Conservation (phyloP, 441 rosid genomes). For the Erysimum pusillum region DNA sequence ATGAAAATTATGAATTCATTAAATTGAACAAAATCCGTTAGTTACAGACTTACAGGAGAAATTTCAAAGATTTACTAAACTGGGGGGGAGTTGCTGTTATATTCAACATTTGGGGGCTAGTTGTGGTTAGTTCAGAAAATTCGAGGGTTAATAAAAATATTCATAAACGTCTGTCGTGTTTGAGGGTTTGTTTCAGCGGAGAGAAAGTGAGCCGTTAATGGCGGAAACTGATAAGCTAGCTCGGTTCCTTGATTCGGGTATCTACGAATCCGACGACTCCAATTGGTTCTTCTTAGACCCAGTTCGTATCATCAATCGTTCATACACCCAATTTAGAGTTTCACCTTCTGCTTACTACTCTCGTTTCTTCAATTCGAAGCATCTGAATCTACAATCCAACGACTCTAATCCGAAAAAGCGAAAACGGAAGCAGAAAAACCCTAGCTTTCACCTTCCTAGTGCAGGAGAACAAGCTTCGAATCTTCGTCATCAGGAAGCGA, state of each 20-base stretch:
- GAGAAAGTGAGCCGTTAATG: constrained; percentile 32
- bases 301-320: constrained; percentile 74
- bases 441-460: constrained; percentile 51
- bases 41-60: neutral
- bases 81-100: neutral
- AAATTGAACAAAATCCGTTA: constrained; percentile 3
- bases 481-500: constrained; percentile 76
- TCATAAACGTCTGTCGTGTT: neutral
- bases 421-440: constrained; percentile 60
- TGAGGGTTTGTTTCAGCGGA: constrained; percentile 9
- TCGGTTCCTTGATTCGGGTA: constrained; percentile 63
- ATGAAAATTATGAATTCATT: neutral
- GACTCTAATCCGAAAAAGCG: constrained; percentile 59
- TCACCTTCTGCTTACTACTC: constrained; percentile 75
- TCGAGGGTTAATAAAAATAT: constrained; percentile 13
- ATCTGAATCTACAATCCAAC: constrained; percentile 20
- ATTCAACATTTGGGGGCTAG: neutral
- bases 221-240: constrained; percentile 47
- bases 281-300: constrained; percentile 72
- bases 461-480: constrained; percentile 71
- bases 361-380: constrained; percentile 66
- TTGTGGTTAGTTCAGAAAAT: neutral
- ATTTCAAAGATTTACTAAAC: neutral
- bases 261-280: constrained; percentile 57
- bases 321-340: constrained; percentile 63